These are phyloP conservation scores for Candida sp. DNA, from an alignment of 1,139 yeast genomes.

Conservation along the genomic window DNA sequence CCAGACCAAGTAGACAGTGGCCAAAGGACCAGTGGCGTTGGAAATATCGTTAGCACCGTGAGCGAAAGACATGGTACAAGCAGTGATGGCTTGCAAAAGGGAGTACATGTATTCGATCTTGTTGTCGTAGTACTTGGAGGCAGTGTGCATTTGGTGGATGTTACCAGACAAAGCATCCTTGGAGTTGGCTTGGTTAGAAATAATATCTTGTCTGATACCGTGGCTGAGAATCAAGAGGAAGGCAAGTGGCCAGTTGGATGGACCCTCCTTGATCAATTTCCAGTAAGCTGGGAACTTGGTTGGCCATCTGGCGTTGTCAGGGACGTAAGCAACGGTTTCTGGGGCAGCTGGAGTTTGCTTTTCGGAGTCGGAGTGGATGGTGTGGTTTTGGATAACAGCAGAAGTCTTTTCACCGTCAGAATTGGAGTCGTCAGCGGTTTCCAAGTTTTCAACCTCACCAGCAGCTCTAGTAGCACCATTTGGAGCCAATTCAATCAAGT, in stretches of 20 bases:
- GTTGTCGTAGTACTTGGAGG: slow-evolving; percentile 71
- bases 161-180: slow-evolving; percentile 41
- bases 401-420: slow-evolving; percentile 12
- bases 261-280: slow-evolving; percentile 44
- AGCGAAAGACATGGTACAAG: slow-evolving; percentile 82
- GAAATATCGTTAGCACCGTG: slow-evolving; percentile 86
- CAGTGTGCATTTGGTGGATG: slow-evolving; percentile 54
- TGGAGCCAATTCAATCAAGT: slow-evolving; percentile 14
- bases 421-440: slow-evolving; percentile 11
- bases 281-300: slow-evolving; percentile 39
- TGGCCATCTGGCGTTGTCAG: slow-evolving; percentile 25
- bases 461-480: slow-evolving; percentile 2
- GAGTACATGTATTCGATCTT: slow-evolving; percentile 75
- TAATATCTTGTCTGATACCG: slow-evolving; percentile 71
- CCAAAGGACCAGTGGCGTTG: slow-evolving; percentile 78
- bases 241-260: slow-evolving; percentile 57
- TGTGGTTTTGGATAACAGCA: slow-evolving; percentile 2
- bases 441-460: slow-evolving; percentile 2
- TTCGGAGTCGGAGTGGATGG: slow-evolving; percentile 14
- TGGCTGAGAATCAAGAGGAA: slow-evolving; percentile 54
- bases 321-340: not conserved
- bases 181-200: slow-evolving; percentile 47
- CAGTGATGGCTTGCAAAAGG: slow-evolving; percentile 72
- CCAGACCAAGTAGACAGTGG: slow-evolving; percentile 72
- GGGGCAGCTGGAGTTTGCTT: slow-evolving; percentile 10